A percentile compares a stretch with the other conserved stretches of the same genome.
These are phyloP conservation scores for Hebeloma cylindrosporum DNA, from an alignment of 768 basidiomycete species.

Conservation along the genomic window DNA sequence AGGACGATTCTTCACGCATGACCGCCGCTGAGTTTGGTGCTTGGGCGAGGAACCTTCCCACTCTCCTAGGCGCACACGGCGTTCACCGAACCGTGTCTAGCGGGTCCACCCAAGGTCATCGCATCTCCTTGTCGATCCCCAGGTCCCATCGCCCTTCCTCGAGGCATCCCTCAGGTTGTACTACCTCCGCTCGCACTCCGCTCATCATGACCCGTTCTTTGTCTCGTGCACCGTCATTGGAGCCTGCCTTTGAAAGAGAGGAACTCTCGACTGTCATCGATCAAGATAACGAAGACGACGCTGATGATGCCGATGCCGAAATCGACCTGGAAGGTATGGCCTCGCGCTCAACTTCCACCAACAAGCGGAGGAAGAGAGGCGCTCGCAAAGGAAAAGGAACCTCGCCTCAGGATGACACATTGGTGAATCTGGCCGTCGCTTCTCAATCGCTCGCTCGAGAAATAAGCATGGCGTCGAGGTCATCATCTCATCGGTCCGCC, in stretches of 20 bases:
- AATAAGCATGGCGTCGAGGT: constrained; percentile 65
- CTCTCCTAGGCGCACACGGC: constrained; percentile 56
- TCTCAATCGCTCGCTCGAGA: constrained; percentile 84
- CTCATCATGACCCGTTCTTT: constrained; percentile 54
- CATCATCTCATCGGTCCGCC: constrained; percentile 36
- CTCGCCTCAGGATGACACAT: constrained; percentile 52
- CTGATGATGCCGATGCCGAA: constrained; percentile 40
- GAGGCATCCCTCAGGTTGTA: constrained; percentile 53
- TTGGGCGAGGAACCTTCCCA: constrained; percentile 85
- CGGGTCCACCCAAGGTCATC: constrained; percentile 63
- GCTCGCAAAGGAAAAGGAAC: constrained; percentile 78
- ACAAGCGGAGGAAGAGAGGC: constrained; percentile 82
- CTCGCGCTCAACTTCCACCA: constrained; percentile 67
- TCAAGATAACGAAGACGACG: constrained; percentile 50
- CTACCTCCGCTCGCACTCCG: constrained; percentile 49
- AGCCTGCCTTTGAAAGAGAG: constrained; percentile 46
- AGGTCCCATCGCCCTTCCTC: constrained; percentile 73
- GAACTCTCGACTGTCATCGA: constrained; percentile 57
- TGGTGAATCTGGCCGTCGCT: constrained; percentile 72
- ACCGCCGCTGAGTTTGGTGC: constrained; percentile 81
- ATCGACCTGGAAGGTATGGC: constrained; percentile 37
- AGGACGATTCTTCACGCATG: constrained; percentile 65
- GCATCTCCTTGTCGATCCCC: constrained; percentile 60
- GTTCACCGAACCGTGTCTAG: constrained; percentile 62
- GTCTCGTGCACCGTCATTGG: constrained; percentile 65